These are phyloP conservation scores for Spencermartinsiella ligniputridi DNA, from an alignment of 1,139 yeast genomes.

Conservation along the genomic window DNA sequence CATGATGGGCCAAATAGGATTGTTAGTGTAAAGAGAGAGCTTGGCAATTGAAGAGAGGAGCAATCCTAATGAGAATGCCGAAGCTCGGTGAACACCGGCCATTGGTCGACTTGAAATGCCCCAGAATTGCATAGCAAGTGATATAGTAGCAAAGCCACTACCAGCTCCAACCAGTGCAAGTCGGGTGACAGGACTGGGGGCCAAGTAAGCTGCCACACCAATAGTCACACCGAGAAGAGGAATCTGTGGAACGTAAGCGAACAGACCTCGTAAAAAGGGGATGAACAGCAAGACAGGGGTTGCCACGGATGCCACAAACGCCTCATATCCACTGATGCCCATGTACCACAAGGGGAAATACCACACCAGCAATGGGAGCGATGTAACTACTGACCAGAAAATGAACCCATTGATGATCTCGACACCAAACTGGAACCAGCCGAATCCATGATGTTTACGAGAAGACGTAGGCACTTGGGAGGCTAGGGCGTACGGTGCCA, in stretches of 20 bases:
- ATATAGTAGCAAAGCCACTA: slow-evolving; percentile 55
- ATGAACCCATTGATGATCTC: slow-evolving; percentile 42
- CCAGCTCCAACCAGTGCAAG: slow-evolving; percentile 66
- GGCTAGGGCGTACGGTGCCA: slow-evolving; percentile 10
- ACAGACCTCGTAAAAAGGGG: slow-evolving; percentile 46
- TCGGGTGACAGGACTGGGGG: slow-evolving; percentile 63
- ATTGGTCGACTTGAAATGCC: slow-evolving; percentile 42
- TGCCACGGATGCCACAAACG: slow-evolving; percentile 53
- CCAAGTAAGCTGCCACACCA: slow-evolving; percentile 73
- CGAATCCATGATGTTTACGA: slow-evolving; percentile 27
- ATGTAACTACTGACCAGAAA: slow-evolving; percentile 80
- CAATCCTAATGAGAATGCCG: slow-evolving; percentile 69
- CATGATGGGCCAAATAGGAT: slow-evolving; percentile 97
- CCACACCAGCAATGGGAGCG: slow-evolving; percentile 86
- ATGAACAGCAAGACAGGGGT: slow-evolving; percentile 56
- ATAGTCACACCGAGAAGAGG: slow-evolving; percentile 54
- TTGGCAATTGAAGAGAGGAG: slow-evolving; percentile 70
- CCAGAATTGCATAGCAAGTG: slow-evolving; percentile 59
- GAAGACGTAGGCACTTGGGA: slow-evolving; percentile 4
- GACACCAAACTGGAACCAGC: slow-evolving; percentile 26
- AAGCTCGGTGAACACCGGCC: slow-evolving; percentile 47
- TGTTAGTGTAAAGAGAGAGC: slow-evolving; percentile 73
- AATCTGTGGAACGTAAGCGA: slow-evolving; percentile 49
- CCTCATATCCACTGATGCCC: slow-evolving; percentile 96
- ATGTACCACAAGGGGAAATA: slow-evolving; percentile 96